Evolutionary conservation across 2,329 filamentous ascomycete species (phyloP), one percentile per base, ranked within the genome.

Genomic region (Proliferodiscus dingleyae): DNA sequence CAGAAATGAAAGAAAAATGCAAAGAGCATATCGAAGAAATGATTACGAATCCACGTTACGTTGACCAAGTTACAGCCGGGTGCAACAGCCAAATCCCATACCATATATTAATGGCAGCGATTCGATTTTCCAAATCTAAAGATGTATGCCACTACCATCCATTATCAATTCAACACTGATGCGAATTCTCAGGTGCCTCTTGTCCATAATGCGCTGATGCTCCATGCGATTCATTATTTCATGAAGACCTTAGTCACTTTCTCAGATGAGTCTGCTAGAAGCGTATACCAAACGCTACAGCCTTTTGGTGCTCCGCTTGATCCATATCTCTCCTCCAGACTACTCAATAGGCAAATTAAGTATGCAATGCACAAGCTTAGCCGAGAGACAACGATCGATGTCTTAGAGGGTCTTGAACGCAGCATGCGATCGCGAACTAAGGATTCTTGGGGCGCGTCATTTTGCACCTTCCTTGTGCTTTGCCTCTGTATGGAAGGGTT

Each of bases 151-250:
- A 18, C 9, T 8, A 41, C 29, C 26, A 10, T 16, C 3, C 10
- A n/a, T 3, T 7, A 18, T 13, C 36, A n/a, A 13, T n/a, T 28
- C 29, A 24, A 29, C 13, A 21, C 18, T 46, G 9, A 44, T 18
- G 28, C 22, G n/a, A 16, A 37, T 24, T 36, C 19, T 26, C 26
- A 55, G 53, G 32, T 33, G 15, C 39, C 49, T 4, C 46, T 58
- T 9, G 41, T 57, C 10, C 39, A 40, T 13, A 52, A 52, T 28
- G 57, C 46, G 2, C 16, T 60, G 19, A 54, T 49, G 48, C 48
- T 60, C 2, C 57, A 60, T 34, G 54, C 51, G 13, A 56, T 57
- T n/a, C 54, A 57, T 18, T 57, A 57, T 43, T 60, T 52, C 24
- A 56, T 60, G 52, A 43, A 49, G 15, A 45, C 40, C 6, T 43